A percentile compares a stretch with the other conserved stretches of the same genome.
Evolutionary conservation across 2,329 filamentous ascomycete species (phyloP).

Genomic region (Clonostachys byssicola): DNA sequence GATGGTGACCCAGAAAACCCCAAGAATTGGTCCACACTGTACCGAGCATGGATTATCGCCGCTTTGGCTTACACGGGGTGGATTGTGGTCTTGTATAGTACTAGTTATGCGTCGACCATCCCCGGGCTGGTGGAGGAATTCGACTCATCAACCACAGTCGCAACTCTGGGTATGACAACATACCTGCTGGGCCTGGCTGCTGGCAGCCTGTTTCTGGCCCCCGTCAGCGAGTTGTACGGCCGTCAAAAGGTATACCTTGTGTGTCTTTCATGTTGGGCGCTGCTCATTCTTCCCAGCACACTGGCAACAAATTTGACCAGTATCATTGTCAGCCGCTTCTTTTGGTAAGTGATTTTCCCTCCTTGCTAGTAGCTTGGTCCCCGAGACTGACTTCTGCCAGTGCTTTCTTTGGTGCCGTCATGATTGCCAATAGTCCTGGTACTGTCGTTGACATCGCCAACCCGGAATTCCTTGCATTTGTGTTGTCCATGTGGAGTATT

Average conservation of each 20-base stretch:
- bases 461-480: conserved; percentile 76
- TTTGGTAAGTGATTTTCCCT: conserved; percentile 45
- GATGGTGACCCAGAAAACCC: conserved; percentile 61
- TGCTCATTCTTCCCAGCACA: conserved; percentile 70
- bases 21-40: conserved; percentile 59
- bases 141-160: conserved; percentile 50
- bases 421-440: conserved; percentile 81
- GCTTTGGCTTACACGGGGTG: conserved; percentile 40
- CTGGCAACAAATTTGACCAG: conserved; percentile 63
- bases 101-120: conserved; percentile 71
- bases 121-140: conserved; percentile 68
- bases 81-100: conserved; percentile 67
- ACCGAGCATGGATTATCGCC: conserved; percentile 35
- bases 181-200: conserved; percentile 73
- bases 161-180: conserved; percentile 72
- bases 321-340: conserved; percentile 70
- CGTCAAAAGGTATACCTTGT: conserved; percentile 65
- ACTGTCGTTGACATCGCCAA: conserved; percentile 79
- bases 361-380: background rate
- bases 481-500: conserved; percentile 78
- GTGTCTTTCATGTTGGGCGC: conserved; percentile 58
- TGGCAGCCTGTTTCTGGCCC: conserved; percentile 70
- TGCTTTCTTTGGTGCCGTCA: conserved; percentile 60
- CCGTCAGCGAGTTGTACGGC: conserved; percentile 68
- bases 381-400: conserved; percentile 3